Base-by-base conservation (phyloP, 2,329 filamentous ascomycete genomes). In the Sphaerulina populicola region DNA sequence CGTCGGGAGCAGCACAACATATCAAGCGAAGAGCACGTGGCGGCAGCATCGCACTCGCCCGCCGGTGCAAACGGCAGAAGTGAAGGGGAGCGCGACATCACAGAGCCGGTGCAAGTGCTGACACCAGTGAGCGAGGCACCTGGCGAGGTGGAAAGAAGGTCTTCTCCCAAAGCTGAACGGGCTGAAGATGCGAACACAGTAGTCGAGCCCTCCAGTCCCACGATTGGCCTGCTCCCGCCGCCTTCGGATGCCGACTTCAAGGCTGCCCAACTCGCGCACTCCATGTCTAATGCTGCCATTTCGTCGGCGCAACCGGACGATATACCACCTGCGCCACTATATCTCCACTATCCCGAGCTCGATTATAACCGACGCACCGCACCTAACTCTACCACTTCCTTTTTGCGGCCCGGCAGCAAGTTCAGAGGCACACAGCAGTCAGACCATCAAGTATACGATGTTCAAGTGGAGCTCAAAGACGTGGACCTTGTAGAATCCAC, bases 391-490 rank as follows among this genome's bases (percentile, higher is more conserved):
- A 83, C 88, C 1, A 95, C 88, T 0, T 93, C 88, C 0, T 94
- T 84, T 67, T 75, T 98, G 50, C 85, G 88, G 41, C 81, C 90
- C 2, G 90, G 90, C 14, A 95, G 88, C 70, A 86, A 81, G 62
- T 98, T 96, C 65, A 79, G 80, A 53, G 93, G 93, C 51, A 94
- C 86, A 11, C 93, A 98, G 64, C 86, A 91, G 66, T 97, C 91
- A 2, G 91, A 97, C 66, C 81, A 86, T 53, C 89, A 95, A 66
- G 80, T 87, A 8, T 98, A 98, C 67, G 88, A 95, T 76, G 93
- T 98, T 1, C 86, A 96, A 64, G 93, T 98, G 2, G 90, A 96
- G 66, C 88, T 98, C 60, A 95, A 97, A 71, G 85, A 96, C 70
- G 89, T 97, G 40, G 89, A 97, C 66, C 85, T 97, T 78, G 80